Evolutionary conservation across 257 asterid genomes (phyloP), one percentile per base, ranked within the genome.

Genomic region (Osmanthus fragrans): DNA sequence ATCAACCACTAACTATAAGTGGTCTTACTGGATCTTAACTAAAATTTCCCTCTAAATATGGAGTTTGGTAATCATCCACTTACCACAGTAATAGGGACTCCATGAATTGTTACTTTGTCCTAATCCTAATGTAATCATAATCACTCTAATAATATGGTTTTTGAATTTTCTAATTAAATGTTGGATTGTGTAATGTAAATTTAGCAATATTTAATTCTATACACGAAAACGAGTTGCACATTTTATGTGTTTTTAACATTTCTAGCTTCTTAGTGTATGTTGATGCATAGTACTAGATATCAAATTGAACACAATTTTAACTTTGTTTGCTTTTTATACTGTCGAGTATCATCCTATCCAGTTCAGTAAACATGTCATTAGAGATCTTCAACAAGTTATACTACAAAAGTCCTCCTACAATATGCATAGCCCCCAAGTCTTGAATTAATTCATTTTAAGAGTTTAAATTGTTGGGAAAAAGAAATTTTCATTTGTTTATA

Each of bases 21-120:
- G 86, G 77, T 77, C 83, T 73, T 36, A 63, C 69, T 45, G 77
- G 73, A 69, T 73, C 32, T 71, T 74, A 58, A 60, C 75, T 77
- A 47, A 64, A 7, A 11, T 67, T 18, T 51, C 68, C 67, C 67
- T 39, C 79, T 71, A 79, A 70, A 83, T 51, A 72, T 40, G 42
- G 72, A 71, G 84, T 83, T 70, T 63, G 86, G 85, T 79, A 79
- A 79, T 34, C 79, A 76, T 84, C 88, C 89, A 79, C 89, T 72
- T 75, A 66, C 79, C 73, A 60, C 54, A 71, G 19, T 30, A 36
- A 66, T 70, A 71, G 72, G 27, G 73, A 51, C 76, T 68, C 78
- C 76, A 79, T 71, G 29, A 47, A 1, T 23, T n/a, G 30, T 58
- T 23, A 58, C 29, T 3, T 1, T n/a, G 5, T 58, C 25, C 67